A percentile compares a stretch with the other conserved stretches of the same genome.
phyloP scores from a whole-genome alignment of 495 filamentous ascomycete genomes.

The Hypomontagnella monticulosa region DNA sequence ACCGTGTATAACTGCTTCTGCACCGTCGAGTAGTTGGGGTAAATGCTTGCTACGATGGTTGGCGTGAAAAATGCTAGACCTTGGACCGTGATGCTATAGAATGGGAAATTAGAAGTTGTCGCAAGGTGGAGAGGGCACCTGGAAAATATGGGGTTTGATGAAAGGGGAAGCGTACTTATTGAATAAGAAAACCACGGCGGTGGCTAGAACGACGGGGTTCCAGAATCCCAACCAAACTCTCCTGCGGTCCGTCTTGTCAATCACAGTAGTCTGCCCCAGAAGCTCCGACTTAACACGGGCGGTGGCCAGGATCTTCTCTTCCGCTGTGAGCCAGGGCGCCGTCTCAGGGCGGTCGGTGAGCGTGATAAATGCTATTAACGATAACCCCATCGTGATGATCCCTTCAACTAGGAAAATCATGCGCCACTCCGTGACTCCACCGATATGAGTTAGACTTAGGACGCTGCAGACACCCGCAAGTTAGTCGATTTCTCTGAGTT shows the following conservation, averaged over 20 bases:
- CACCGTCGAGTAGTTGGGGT: constrained; percentile 65
- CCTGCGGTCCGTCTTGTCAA: constrained; percentile 69
- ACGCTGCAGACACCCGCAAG: constrained; percentile 43
- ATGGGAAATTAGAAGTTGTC: constrained; percentile 66
- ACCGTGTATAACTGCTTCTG: constrained; percentile 73
- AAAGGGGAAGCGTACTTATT: constrained; percentile 58
- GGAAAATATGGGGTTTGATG: constrained; percentile 56
- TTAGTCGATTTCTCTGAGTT: constrained; percentile 7
- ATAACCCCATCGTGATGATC: constrained; percentile 65
- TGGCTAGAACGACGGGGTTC: constrained; percentile 71
- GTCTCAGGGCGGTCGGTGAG: constrained; percentile 70
- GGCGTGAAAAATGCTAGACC: constrained; percentile 78
- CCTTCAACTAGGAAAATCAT: constrained; percentile 77
- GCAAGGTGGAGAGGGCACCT: constrained; percentile 43
- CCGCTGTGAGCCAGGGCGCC: constrained; percentile 64
- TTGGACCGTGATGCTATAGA: constrained; percentile 75
- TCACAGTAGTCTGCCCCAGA: constrained; percentile 68
- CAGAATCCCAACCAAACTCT: constrained; percentile 69
- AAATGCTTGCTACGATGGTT: constrained; percentile 75
- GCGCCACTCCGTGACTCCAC: constrained; percentile 63
- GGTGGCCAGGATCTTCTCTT: constrained; percentile 63
- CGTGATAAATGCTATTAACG: constrained; percentile 62
- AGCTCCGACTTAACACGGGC: constrained; percentile 72
- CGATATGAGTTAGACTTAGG: constrained; percentile 61
- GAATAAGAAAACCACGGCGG: constrained; percentile 72